Evolutionary conservation across 2,329 filamentous ascomycete genomes (phyloP), one percentile per base, ranked within the genome.

Genomic region (Leptographium procerum): DNA sequence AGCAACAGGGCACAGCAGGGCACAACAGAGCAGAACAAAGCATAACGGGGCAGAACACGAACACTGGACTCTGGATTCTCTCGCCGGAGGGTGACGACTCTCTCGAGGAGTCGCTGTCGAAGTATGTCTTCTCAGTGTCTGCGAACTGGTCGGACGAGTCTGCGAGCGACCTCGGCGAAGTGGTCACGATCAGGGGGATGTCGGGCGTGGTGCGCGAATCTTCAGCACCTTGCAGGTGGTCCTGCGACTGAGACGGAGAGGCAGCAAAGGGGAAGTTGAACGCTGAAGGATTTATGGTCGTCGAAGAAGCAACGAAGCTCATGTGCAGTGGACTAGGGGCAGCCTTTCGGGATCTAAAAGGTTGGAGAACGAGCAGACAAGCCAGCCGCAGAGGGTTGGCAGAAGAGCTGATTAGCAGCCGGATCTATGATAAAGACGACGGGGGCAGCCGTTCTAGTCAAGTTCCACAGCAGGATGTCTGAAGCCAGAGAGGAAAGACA

Each of bases 251-350:
- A 9, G 68, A 64, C 11, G 34, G 26, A 14, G 53, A 36, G n/a
- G 51, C 33, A 22, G 51, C 31, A 34, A 69, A 67, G 36, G 69
- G 65, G 58, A 72, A 73, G 52, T 65, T 67, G 34, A 70, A 67
- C 58, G 69, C 70, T 58, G 67, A 70, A 61, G 73, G 72, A 63
- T 72, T 77, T 56, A 73, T 68, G 64, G 68, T 75, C 2, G 72
- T 68, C 56, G 75, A 71, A 65, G 74, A 76, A 54, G 73, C 68
- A 57, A 72, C 70, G 59, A 69, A 72, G 63, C 66, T 74, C 59
- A 73, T 72, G 60, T 75, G 73, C 53, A 81, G 70, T 63, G 79
- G 78, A 65, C 78, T 81, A 51, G 78, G 76, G 61, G 74, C 70
- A 58, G 72, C 68, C 66, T 73, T 76, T 67, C 75, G 72, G 64